These are phyloP conservation scores for Podila horticola DNA, from an alignment of 192 early-diverging fungal species.

Conservation along the genomic window DNA sequence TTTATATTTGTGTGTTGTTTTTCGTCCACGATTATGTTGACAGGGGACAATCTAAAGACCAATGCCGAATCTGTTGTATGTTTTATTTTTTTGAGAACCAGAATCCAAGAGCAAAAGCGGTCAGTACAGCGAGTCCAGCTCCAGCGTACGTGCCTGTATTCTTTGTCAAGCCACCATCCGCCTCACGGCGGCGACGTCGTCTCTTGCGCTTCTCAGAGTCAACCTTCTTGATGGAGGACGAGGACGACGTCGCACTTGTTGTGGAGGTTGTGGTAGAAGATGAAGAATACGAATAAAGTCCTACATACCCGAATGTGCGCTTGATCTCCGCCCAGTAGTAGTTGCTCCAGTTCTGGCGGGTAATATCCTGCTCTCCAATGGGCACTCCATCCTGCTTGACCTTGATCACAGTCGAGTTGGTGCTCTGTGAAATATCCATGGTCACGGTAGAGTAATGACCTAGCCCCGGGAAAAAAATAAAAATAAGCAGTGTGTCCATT, in stretches of 20 bases:
- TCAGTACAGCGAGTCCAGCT: conserved; percentile 56
- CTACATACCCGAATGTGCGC: conserved; percentile 86
- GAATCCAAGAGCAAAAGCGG: conserved; percentile 56
- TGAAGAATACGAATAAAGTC: conserved; percentile 28
- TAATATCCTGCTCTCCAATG: conserved; percentile 87
- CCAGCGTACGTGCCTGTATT: conserved; percentile 31
- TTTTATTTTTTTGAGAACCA: conserved; percentile 53
- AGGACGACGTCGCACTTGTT: conserved; percentile 19
- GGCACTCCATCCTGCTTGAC: conserved; percentile 89
- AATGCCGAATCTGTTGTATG: neutral
- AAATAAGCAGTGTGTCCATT: neutral
- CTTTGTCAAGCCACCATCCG: neutral
- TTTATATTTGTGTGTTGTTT: neutral
- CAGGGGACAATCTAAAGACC: neutral
- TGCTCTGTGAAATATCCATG: conserved; percentile 75
- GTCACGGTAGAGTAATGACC: conserved; percentile 88
- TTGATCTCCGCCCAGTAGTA: conserved; percentile 97
- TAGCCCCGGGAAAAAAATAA: conserved; percentile 3
- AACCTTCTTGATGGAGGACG: conserved; percentile 30
- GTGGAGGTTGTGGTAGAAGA: conserved; percentile 13
- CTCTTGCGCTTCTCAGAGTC: conserved; percentile 8
- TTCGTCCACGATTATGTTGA: neutral
- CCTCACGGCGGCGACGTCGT: conserved; percentile 28
- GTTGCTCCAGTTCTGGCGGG: conserved; percentile 85
- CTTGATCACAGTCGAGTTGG: conserved; percentile 72